Percentiles rank a stretch among this genome's conserved stretches.
phyloP scores from a whole-genome alignment of 257 asterid species.

The Primulina eburnea region DNA sequence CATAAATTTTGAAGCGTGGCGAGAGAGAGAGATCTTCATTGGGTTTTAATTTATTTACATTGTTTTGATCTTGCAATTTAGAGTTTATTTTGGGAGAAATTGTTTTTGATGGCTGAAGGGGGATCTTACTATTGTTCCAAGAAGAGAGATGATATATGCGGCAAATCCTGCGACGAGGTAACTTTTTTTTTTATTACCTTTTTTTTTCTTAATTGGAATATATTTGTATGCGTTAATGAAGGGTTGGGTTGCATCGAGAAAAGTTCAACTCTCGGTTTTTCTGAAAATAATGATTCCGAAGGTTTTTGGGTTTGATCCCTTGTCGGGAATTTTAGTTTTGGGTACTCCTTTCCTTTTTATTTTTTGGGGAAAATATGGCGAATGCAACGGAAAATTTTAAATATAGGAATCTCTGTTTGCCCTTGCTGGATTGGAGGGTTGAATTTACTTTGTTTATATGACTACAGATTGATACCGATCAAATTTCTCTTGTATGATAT shows the following conservation, averaged over 20 bases:
- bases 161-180: conserved; percentile 46
- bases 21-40: not conserved
- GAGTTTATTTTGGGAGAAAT: conserved; percentile 36
- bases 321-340: not conserved
- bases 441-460: not conserved
- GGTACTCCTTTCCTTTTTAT: not conserved
- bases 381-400: not conserved
- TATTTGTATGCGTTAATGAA: not conserved
- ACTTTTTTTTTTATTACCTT: not conserved
- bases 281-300: too few species aligned
- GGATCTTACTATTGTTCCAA: conserved; percentile 55
- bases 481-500: not conserved
- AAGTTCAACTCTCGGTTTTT: not conserved
- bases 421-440: not conserved
- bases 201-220: not conserved
- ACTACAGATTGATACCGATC: not conserved
- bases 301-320: too few species aligned
- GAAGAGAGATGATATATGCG: conserved; percentile 57
- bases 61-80: too few species aligned
- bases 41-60: not conserved
- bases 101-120: conserved; percentile 45
- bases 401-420: not conserved
- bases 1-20: not conserved
- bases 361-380: not conserved
- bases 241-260: not conserved